A percentile compares a stretch with the other conserved stretches of the same genome.
Evolutionary conservation across 2,329 filamentous ascomycete genomes (phyloP).

Genomic region (Zymoseptoria pseudotritici): DNA sequence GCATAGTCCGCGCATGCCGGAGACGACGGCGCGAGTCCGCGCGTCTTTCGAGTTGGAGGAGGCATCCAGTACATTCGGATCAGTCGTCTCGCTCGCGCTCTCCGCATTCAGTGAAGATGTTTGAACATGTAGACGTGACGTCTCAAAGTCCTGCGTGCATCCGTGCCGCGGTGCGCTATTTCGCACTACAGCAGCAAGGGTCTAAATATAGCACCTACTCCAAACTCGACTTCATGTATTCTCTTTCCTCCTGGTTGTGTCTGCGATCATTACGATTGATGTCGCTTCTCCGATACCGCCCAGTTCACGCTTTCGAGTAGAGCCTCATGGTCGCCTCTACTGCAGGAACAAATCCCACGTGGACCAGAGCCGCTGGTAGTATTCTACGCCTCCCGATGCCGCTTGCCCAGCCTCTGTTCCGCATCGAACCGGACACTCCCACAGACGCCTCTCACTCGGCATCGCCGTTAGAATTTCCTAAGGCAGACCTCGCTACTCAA

Average conservation of each 20-base stretch:
- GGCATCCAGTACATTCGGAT: neutral
- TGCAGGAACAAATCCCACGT: neutral
- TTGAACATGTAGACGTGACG: neutral
- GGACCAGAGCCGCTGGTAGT: neutral
- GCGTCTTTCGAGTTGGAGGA: neutral
- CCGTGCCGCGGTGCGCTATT: neutral
- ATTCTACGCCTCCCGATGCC: neutral
- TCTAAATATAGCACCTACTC: neutral
- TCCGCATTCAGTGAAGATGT: neutral
- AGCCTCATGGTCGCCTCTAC: neutral
- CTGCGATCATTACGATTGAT: neutral
- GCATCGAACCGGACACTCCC: neutral
- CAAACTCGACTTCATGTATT: neutral
- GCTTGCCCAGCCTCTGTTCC: neutral
- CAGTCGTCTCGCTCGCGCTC: neutral
- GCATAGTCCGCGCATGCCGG: neutral
- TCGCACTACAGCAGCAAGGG: neutral
- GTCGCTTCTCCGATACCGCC: neutral
- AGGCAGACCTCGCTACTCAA: neutral
- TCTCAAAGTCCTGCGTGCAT: neutral
- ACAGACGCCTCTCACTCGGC: neutral
- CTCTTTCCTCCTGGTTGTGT: neutral
- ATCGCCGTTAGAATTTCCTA: neutral
- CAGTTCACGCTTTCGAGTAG: neutral
- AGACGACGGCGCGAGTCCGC: neutral